Base-by-base conservation (phyloP, 129 eudicot genomes). In the Smallanthus sonchifolius region DNA sequence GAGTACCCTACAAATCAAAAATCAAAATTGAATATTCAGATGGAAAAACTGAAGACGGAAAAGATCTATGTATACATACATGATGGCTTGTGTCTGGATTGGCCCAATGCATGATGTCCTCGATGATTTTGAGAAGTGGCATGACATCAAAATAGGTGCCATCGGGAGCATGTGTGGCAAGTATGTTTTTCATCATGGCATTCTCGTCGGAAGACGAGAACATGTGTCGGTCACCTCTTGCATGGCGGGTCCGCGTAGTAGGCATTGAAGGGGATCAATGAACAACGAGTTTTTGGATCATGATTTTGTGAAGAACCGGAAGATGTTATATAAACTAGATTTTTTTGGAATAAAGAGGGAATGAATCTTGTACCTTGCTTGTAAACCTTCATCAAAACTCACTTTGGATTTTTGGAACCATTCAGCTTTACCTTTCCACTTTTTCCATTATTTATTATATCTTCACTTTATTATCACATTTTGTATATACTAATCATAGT, bases 351-450 rank as follows among this genome's bases (percentile, higher is more conserved):
- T 70, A 85, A 81, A 83, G 86, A 72, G 65, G 13, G 63, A 30
- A 47, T 78, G 95, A 77, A 88, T 84, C 87, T 34, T 67, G 85
- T 88, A 69, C 91, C 88, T 88, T 88, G 87, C 91, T 84, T 88
- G 77, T 35, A 70, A 42, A 16, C 60, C 30, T 66, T 55, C 65
- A 63, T 59, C 55, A 39, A 49, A 67, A 36, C 55, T 55, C 51
- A 10, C 42, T 45, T 51, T 75, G 63, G 71, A 49, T 24, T 24
- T 24, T 24, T 24, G 30, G 30, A 24, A 24, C 30, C 30, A 24
- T 65, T 52, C 24, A 8, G 35, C 59, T 66, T 75, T 24, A 63
- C 57, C 45, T 28, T 15, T 55, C 63, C 35, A 5, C 36, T 9
- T 20, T 60, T 32, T 32, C 65, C 15, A 32, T 2, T 7, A 60